Base-by-base conservation (phyloP, 2,329 filamentous ascomycete species). In the Fusarium multiceps region DNA sequence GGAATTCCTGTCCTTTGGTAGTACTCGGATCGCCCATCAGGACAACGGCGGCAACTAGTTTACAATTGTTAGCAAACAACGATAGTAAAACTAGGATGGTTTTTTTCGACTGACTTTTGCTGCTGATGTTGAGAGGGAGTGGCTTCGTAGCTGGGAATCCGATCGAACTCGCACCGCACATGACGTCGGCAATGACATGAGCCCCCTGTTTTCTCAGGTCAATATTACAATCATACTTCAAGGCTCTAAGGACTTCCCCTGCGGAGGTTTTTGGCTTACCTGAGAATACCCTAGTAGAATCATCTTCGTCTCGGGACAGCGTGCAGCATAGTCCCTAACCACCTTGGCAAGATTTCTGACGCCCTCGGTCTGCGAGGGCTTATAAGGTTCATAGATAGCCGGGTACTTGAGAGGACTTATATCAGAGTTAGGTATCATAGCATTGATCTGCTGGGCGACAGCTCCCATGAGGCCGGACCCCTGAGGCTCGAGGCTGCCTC, bases 11-110 rank as follows among this genome's bases (percentile, higher is more conserved):
- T 2, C 60, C 59, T 28, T 55, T 48, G 1, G 68, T 72, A n/a
- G 58, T 71, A 25, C 72, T 73, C 2, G 72, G 72, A n/a, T 74
- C 72, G 4, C 72, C 72, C 68, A 74, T 73, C 6, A 73, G n/a
- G 30, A 74, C 53, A 8, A 72, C 45, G 5, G 72, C 72, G 7
- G 55, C 63, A 43, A 74, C 72, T 75, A 14, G 13, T 27, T 10
- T 3, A 2, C 2, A 12, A n/a, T 0, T 4, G 18, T 55, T 20
- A 60, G 56, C 3, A 54, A 21, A 2, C 2, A 4, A 9, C 3
- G 9, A 21, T 5, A 7, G 2, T 0, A 3, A 23, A 34, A 3
- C 4, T 12, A 1, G 1, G 2, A 5, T 41, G 13, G 5, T 0
- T 21, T 14, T 12, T 4, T 28, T n/a, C 4, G 14, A 25, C 62